Base-by-base conservation (phyloP, 2,329 filamentous ascomycete genomes). In the Stemphylium lycopersici region DNA sequence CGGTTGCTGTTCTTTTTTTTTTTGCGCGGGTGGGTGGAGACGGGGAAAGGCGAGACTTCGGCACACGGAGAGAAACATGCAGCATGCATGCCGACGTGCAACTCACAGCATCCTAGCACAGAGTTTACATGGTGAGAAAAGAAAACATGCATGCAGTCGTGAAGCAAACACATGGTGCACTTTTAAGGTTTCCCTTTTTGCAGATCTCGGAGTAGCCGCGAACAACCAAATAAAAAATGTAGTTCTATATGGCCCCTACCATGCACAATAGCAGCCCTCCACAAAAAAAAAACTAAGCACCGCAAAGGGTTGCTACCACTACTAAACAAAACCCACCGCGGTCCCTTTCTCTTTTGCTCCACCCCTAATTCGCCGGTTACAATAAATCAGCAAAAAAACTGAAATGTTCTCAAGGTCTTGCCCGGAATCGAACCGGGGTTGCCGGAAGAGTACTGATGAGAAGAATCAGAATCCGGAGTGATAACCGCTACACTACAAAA, bases 401-500 rank as follows among this genome's bases (percentile, higher is more conserved):
- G 11, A 38, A 3, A 5, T 6, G n/a, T 1, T 4, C n/a, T 10
- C 11, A 41, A 53, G 51, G 51, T 53, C 51, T 53, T 53, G 51
- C 51, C 51, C 51, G 39, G 51, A 53, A 39, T 53, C 51, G 51
- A 54, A 54, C 51, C 39, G 51, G 51, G 51, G 51, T 54, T 54
- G 51, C 51, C 51, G 51, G 51, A 54, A 54, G 18, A 31, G 2
- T 32, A 6, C 33, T 31, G 26, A 53, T 34, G 18, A 11, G 1
- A 3, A 29, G 13, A 12, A 54, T 54, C 51, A 54, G 51, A 54
- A 54, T 54, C 51, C 51, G 51, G 46, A 54, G 51, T 54, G 51
- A 54, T 54, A 54, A 54, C 51, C 51, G 51, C 51, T 54, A 54
- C 51, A 54, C 51, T 54, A 54, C 51, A 54, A 36, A 36, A 54